Conservation (phyloP, 2,329 filamentous ascomycete genomes). For the Aspergillaceae sp. region DNA sequence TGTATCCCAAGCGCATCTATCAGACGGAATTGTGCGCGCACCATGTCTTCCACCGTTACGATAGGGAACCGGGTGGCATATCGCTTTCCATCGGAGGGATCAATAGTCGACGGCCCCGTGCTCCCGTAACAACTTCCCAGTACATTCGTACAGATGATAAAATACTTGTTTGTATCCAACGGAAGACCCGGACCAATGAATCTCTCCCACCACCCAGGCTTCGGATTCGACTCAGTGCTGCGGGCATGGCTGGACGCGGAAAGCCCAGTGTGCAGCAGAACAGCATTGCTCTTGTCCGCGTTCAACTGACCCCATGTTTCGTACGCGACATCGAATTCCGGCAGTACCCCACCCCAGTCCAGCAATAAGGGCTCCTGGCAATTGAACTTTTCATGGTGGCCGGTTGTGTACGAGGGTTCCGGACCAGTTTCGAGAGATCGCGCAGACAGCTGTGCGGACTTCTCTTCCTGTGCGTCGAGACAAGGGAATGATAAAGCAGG, state of each 20-base stretch:
- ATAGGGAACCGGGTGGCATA: constrained; percentile 96
- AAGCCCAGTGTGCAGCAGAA: constrained; percentile 85
- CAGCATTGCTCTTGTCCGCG: constrained; percentile 69
- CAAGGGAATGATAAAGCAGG: constrained; percentile 85
- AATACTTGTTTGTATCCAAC: constrained; percentile 84
- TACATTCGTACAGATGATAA: constrained; percentile 93
- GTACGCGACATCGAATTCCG: constrained; percentile 82
- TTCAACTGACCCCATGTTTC: constrained; percentile 68
- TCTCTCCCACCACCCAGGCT: constrained; percentile 97
- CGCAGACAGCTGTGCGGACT: constrained; percentile 63
- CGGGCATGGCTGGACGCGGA: constrained; percentile 97
- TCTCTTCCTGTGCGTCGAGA: constrained; percentile 72
- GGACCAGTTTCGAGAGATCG: constrained; percentile 66
- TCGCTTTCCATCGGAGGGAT: constrained; percentile 75
- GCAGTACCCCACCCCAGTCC: constrained; percentile 91
- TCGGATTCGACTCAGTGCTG: constrained; percentile 76
- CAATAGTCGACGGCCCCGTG: constrained; percentile 79
- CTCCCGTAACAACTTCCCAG: constrained; percentile 93
- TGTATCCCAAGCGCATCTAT: constrained; percentile 69
- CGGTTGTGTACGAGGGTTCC: constrained; percentile 88
- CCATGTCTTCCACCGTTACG: constrained; percentile 94
- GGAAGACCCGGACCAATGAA: constrained; percentile 86
- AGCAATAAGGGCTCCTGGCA: constrained; percentile 67
- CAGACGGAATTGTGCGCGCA: constrained; percentile 84
- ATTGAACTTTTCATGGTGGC: constrained; percentile 69